These are phyloP conservation scores for Suhomyces taliae DNA, from an alignment of 1,139 yeast genomes.

Conservation along the genomic window DNA sequence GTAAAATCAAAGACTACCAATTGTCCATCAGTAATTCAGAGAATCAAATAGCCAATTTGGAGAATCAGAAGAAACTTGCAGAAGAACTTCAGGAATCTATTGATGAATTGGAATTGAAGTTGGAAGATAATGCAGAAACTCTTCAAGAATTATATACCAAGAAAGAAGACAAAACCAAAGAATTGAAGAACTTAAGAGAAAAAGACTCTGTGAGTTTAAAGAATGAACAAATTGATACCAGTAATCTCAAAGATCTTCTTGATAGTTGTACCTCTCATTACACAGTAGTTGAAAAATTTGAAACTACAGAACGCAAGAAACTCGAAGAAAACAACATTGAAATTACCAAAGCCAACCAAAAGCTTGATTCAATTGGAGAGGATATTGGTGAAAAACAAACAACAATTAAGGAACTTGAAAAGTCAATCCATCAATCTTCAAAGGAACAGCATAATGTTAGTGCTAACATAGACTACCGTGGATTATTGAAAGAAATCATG, in stretches of 20 bases:
- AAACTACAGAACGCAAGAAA: slow-evolving; percentile 16
- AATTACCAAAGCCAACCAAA: background rate
- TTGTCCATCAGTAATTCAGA: slow-evolving; percentile 58
- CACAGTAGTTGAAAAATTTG: slow-evolving; percentile 20
- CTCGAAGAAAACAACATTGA: slow-evolving; percentile 19
- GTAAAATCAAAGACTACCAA: slow-evolving; percentile 55
- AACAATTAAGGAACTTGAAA: slow-evolving; percentile 26
- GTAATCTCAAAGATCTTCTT: slow-evolving; percentile 2
- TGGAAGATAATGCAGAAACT: slow-evolving; percentile 13
- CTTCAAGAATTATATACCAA: slow-evolving; percentile 14
- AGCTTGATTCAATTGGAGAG: slow-evolving; percentile 19
- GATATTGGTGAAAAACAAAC: slow-evolving; percentile 28
- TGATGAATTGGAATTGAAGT: background rate
- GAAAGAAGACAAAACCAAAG: slow-evolving; percentile 13
- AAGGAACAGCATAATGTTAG: slow-evolving; percentile 38
- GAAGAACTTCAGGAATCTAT: slow-evolving; percentile 4
- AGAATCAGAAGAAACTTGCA: slow-evolving; percentile 17
- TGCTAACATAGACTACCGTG: slow-evolving; percentile 42
- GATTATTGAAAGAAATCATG: slow-evolving; percentile 28
- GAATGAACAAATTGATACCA: slow-evolving; percentile 8
- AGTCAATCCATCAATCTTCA: slow-evolving; percentile 35
- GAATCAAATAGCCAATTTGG: slow-evolving; percentile 44
- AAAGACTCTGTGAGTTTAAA: slow-evolving; percentile 22
- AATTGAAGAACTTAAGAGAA: slow-evolving; percentile 23
- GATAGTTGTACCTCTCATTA: slow-evolving; percentile 10